These are phyloP conservation scores for Melanomma pulvis-pyrius DNA, from an alignment of 495 filamentous ascomycete genomes.

Conservation along the genomic window DNA sequence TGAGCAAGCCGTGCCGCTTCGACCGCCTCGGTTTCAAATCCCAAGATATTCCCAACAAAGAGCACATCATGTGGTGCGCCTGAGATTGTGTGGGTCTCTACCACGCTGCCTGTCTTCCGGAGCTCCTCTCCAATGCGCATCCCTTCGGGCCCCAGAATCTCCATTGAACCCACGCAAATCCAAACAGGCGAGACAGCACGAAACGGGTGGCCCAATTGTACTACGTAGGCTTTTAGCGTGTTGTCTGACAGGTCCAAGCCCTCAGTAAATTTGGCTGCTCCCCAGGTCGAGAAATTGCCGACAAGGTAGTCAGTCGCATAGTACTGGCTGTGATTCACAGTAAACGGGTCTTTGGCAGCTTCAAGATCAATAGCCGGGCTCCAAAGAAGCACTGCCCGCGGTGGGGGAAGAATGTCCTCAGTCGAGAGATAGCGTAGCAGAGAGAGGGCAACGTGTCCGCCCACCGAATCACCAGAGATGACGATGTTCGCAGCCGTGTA, in stretches of 20 bases:
- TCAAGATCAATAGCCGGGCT: neutral
- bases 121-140: neutral
- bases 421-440: slow-evolving; percentile 48
- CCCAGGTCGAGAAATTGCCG: neutral
- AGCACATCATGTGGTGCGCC: neutral
- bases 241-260: neutral
- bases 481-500: slow-evolving; percentile 47
- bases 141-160: slow-evolving; percentile 40
- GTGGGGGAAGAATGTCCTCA: neutral
- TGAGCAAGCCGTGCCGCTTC: neutral
- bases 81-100: neutral
- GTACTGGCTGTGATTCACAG: neutral
- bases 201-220: slow-evolving; percentile 47
- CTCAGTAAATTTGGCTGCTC: neutral
- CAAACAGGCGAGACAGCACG: slow-evolving; percentile 43
- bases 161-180: slow-evolving; percentile 46
- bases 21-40: neutral
- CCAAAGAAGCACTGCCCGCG: neutral
- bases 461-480: slow-evolving; percentile 52
- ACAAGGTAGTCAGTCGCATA: slow-evolving; percentile 16
- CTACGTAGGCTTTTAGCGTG: neutral
- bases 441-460: slow-evolving; percentile 48
- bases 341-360: neutral
- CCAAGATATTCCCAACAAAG: neutral
- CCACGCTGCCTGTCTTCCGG: neutral